A percentile compares a stretch with the other conserved stretches of the same genome.
These are phyloP conservation scores for Melampsora larici-populina DNA, from an alignment of 1,284 basidiomycete species.

Conservation along the genomic window DNA sequence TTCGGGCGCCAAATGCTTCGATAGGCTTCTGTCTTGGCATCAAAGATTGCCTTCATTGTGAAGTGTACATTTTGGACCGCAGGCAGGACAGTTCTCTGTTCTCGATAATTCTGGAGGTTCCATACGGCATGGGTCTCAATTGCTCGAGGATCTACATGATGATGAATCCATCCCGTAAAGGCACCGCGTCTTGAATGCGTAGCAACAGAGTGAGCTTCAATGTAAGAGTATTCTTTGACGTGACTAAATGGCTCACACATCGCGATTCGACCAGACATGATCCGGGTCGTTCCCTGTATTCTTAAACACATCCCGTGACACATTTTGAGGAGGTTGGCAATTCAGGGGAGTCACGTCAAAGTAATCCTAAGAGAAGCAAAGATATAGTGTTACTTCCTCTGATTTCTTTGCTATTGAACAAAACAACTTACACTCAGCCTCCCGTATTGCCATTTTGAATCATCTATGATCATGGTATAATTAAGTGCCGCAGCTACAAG, in stretches of 20 bases:
- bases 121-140: background rate
- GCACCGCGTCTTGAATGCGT: background rate
- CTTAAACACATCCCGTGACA: background rate
- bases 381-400: background rate
- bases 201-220: background rate
- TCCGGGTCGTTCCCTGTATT: background rate
- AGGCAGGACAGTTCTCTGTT: background rate
- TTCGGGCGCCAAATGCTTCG: background rate
- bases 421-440: background rate
- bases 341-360: background rate
- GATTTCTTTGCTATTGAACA: background rate
- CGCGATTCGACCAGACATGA: background rate
- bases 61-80: constrained; percentile 1
- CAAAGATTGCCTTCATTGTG: background rate
- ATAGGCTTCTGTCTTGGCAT: background rate
- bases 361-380: background rate
- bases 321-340: background rate
- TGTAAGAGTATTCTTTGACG: background rate
- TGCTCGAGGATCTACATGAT: background rate
- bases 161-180: background rate
- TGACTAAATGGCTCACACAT: background rate
- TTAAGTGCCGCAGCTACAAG: background rate
- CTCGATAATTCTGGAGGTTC: background rate
- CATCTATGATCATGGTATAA: constrained; percentile 1
- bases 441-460: background rate